phyloP scores from a whole-genome alignment of 2,329 filamentous ascomycete species.

The Aureobasidium sp. region DNA sequence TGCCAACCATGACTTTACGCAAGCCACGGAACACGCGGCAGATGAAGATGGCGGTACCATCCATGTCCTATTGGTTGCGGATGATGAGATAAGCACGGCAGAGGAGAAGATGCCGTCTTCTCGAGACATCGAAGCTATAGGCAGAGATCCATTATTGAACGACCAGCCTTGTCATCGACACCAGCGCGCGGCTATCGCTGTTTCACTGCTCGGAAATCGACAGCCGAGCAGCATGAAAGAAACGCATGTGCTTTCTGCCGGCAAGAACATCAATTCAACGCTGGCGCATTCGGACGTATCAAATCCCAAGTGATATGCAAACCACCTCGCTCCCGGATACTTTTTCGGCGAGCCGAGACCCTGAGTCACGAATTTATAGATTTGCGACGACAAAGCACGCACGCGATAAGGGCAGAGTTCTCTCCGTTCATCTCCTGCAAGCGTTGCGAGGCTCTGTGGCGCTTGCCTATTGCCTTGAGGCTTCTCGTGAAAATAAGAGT shows the following conservation, averaged over 20 bases:
- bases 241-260: neutral
- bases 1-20: conserved; percentile 6
- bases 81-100: neutral
- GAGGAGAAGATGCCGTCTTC: neutral
- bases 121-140: neutral
- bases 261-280: neutral
- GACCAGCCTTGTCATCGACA: neutral
- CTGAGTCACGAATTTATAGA: neutral
- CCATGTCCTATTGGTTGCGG: neutral
- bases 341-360: neutral
- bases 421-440: neutral
- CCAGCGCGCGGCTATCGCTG: neutral
- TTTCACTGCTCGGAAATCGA: neutral
- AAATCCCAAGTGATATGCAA: neutral
- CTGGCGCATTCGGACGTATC: neutral
- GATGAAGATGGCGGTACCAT: neutral
- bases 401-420: neutral
- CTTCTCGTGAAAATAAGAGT: neutral
- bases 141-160: neutral
- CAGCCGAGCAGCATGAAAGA: neutral
- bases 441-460: neutral
- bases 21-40: neutral
- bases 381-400: neutral
- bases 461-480: conserved; percentile 1
- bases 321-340: neutral